Evolutionary conservation across 805 yeast species (phyloP).

Genomic region (Brettanomyces sp.): DNA sequence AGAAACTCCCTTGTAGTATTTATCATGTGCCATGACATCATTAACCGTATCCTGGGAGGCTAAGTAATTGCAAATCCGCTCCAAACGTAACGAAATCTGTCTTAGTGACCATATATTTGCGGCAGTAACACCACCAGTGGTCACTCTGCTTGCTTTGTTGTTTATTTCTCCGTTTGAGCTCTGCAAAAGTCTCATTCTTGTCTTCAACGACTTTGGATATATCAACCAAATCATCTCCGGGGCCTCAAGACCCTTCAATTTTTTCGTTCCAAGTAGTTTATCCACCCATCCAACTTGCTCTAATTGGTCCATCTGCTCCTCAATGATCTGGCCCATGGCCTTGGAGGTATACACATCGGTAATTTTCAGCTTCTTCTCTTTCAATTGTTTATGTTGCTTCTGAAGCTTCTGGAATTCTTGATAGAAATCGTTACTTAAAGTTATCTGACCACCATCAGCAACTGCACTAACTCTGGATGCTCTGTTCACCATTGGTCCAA

Average conservation of each 20-base stretch:
- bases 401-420: constrained; percentile 57
- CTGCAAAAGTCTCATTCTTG: constrained; percentile 42
- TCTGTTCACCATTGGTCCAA: constrained; percentile 97
- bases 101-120: constrained; percentile 33
- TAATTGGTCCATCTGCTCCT: constrained; percentile 53
- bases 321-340: constrained; percentile 33
- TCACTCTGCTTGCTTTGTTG: constrained; percentile 16
- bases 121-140: constrained; percentile 21
- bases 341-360: constrained; percentile 36
- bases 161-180: constrained; percentile 25
- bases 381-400: constrained; percentile 35
- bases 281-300: constrained; percentile 62
- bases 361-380: constrained; percentile 18
- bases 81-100: constrained; percentile 46
- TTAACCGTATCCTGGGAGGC: constrained; percentile 30
- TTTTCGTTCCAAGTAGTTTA: constrained; percentile 71
- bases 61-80: constrained; percentile 42
- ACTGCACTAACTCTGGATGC: constrained; percentile 89
- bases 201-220: constrained; percentile 56
- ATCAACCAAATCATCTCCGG: constrained; percentile 79
- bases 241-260: constrained; percentile 88
- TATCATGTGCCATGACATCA: constrained; percentile 11
- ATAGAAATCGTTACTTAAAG: constrained; percentile 74
- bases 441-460: constrained; percentile 98
- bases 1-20: constrained; percentile 10